phyloP scores from a whole-genome alignment of 1,139 yeast genomes.

The Suhomyces bokatorum region DNA sequence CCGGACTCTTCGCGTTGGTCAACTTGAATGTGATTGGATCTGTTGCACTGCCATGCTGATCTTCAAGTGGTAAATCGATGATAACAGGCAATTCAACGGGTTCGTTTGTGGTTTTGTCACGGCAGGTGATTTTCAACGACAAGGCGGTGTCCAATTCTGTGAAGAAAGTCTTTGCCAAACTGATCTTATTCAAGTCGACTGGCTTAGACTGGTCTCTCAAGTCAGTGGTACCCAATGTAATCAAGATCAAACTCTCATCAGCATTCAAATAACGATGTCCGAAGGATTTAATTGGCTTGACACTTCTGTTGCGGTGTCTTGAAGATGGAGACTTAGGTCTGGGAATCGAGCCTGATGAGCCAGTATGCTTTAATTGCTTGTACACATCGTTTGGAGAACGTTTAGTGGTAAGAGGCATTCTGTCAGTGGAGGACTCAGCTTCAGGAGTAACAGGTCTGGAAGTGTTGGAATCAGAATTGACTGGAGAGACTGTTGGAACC shows the following conservation, averaged over 20 bases:
- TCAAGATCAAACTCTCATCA: slow-evolving; percentile 66
- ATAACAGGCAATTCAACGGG: slow-evolving; percentile 64
- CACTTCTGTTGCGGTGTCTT: slow-evolving; percentile 23
- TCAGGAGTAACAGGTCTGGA: slow-evolving; percentile 8
- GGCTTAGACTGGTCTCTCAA: slow-evolving; percentile 61
- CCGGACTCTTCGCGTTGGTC: slow-evolving; percentile 46
- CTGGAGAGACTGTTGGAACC: slow-evolving; percentile 10
- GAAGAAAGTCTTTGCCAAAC: slow-evolving; percentile 70
- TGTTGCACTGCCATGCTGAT: slow-evolving; percentile 70
- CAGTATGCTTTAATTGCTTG: slow-evolving; percentile 37
- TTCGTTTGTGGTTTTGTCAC: slow-evolving; percentile 40
- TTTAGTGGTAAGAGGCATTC: slow-evolving; percentile 40
- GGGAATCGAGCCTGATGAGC: slow-evolving; percentile 22
- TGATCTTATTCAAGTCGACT: slow-evolving; percentile 70
- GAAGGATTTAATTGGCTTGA: slow-evolving; percentile 71
- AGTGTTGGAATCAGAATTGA: neutral
- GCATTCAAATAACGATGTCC: slow-evolving; percentile 75
- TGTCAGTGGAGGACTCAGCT: slow-evolving; percentile 34
- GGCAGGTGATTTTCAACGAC: slow-evolving; percentile 68
- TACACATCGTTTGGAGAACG: slow-evolving; percentile 40
- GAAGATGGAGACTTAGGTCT: slow-evolving; percentile 34
- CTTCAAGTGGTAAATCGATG: slow-evolving; percentile 83
- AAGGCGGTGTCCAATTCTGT: slow-evolving; percentile 89
- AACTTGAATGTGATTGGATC: slow-evolving; percentile 83
- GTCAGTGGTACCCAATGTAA: slow-evolving; percentile 88